Percentiles rank a stretch among this genome's conserved stretches.
Evolutionary conservation across 805 yeast species (phyloP).

Genomic region (Lachancea meyersii): DNA sequence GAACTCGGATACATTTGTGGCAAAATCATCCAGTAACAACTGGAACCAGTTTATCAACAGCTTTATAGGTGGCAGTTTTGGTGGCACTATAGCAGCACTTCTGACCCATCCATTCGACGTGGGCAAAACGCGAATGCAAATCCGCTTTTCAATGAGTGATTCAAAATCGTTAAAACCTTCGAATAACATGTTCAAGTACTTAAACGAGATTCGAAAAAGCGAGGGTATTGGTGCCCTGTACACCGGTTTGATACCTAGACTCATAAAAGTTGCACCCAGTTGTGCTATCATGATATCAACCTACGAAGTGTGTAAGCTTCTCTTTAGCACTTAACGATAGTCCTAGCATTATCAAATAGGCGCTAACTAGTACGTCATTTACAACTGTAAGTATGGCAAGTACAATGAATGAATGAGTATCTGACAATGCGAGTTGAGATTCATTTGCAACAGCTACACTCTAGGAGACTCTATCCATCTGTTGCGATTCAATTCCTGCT

Average conservation of each 20-base stretch:
- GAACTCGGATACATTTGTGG: constrained; percentile 4
- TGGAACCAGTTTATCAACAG: constrained; percentile 51
- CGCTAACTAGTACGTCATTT: not conserved
- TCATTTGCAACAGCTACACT: constrained; percentile 5
- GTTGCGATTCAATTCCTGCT: constrained; percentile 17
- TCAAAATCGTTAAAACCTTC: constrained; percentile 8
- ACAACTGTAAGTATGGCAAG: not conserved
- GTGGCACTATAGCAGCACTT: constrained; percentile 82
- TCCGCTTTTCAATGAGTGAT: constrained; percentile 32
- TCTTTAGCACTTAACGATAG: constrained; percentile 30
- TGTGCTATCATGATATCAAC: constrained; percentile 98
- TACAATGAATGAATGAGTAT: constrained; percentile 2
- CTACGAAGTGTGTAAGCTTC: constrained; percentile 78
- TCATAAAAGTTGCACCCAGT: constrained; percentile 89
- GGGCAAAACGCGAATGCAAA: constrained; percentile 88
- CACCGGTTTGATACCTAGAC: constrained; percentile 79
- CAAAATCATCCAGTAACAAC: constrained; percentile 16
- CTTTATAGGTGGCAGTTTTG: constrained; percentile 73
- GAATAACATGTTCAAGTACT: constrained; percentile 57
- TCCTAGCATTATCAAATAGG: not conserved
- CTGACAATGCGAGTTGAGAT: not conserved
- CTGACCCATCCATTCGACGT: constrained; percentile 95
- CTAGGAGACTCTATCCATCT: constrained; percentile 15
- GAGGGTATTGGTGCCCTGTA: constrained; percentile 86
- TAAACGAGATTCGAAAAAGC: constrained; percentile 51